Conservation (phyloP, 1,284 basidiomycete species). For the Meira miltonrushii region DNA sequence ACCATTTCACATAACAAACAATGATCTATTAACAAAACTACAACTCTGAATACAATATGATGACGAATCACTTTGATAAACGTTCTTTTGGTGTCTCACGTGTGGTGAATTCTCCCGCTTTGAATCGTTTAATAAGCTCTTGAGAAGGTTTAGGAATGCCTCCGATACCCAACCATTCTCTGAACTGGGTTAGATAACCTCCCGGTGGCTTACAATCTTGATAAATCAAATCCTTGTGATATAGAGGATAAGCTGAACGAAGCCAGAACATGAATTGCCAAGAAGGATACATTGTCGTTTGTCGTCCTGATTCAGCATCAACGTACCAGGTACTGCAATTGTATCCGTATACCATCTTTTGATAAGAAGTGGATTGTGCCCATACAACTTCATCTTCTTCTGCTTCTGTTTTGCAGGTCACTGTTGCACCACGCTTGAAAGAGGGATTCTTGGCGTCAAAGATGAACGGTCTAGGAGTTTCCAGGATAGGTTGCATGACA, state of each 20-base stretch:
- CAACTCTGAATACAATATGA: no score
- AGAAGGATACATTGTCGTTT: constrained; percentile 44
- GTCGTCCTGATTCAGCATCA: constrained; percentile 30
- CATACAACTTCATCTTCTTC: constrained; percentile 44
- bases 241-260: background rate
- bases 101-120: background rate
- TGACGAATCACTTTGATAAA: no score
- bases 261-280: constrained; percentile 25
- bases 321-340: constrained; percentile 46
- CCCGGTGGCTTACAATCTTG: background rate
- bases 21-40: no score
- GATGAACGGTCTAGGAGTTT: constrained; percentile 19
- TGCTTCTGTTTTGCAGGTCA: constrained; percentile 39
- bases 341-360: constrained; percentile 31
- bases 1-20: no score
- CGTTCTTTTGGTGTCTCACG: no score
- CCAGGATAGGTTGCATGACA: constrained; percentile 33
- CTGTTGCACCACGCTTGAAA: constrained; percentile 23
- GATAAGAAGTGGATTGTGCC: constrained; percentile 8
- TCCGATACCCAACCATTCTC: background rate
- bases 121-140: background rate
- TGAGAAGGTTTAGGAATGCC: background rate
- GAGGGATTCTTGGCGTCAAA: constrained; percentile 6
- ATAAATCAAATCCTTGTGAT: background rate
- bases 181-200: background rate